Percentiles rank a stretch among this genome's conserved stretches.
Evolutionary conservation across 305 asterid species (phyloP).

Genomic region (Fraxinus paxiana): DNA sequence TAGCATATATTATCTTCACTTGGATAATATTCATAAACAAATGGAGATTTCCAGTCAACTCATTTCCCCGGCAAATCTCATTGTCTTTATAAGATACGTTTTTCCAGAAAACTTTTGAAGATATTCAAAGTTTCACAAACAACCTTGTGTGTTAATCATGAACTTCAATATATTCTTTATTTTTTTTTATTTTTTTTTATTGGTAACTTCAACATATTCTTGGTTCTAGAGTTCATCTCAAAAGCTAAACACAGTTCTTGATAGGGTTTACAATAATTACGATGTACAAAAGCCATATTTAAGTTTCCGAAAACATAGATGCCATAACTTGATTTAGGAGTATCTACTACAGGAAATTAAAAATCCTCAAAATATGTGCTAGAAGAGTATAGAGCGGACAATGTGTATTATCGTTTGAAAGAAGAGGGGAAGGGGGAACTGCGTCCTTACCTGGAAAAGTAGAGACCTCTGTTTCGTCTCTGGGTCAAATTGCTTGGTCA

Average conservation of each 20-base stretch:
- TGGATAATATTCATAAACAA: not conserved
- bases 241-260: not conserved
- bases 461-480: slow-evolving; percentile 93
- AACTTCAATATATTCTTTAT: not conserved
- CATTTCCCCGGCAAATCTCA: not conserved
- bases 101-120: not conserved
- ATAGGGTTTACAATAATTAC: not conserved
- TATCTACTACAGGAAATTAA: not conserved
- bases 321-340: not conserved
- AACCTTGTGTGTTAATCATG: not conserved
- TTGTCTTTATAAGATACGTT: not conserved
- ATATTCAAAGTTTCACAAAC: not conserved
- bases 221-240: not conserved
- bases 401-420: not conserved
- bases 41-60: not conserved
- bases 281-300: not conserved
- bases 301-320: not conserved
- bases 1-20: not conserved
- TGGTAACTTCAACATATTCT: not conserved
- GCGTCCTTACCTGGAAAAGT: slow-evolving; percentile 67
- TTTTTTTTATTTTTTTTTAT: too few relatives aligned
- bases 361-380: not conserved
- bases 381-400: not conserved
- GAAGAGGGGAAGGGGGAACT: not conserved
- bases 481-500: slow-evolving; percentile 81